Percentiles rank a stretch among this genome's conserved stretches.
phyloP scores from a whole-genome alignment of 192 early-diverging fungal species.

The Coemansia brasiliensis region DNA sequence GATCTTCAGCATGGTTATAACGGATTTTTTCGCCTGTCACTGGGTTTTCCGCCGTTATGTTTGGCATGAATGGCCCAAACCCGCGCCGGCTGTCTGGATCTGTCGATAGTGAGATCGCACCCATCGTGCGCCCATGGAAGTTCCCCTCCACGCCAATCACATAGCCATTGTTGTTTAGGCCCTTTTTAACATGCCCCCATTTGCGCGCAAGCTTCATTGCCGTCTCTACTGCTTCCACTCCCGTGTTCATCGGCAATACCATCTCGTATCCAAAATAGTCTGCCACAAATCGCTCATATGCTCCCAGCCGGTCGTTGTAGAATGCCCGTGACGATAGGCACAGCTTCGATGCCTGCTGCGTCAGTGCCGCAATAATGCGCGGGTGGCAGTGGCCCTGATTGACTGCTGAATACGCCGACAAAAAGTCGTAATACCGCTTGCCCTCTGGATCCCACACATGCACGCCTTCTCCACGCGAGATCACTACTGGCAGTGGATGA shows the following conservation, averaged over 20 bases:
- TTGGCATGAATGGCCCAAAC: slow-evolving; percentile 95
- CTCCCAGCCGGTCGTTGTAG: slow-evolving; percentile 92
- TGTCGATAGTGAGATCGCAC: slow-evolving; percentile 92
- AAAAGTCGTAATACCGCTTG: slow-evolving; percentile 74
- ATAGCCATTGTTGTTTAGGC: slow-evolving; percentile 75
- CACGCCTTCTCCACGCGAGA: slow-evolving; percentile 81
- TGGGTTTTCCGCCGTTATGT: slow-evolving; percentile 81
- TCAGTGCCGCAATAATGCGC: slow-evolving; percentile 86
- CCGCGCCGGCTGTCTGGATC: slow-evolving; percentile 79
- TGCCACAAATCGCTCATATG: slow-evolving; percentile 87
- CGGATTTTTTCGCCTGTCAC: slow-evolving; percentile 66
- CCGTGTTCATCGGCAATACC: slow-evolving; percentile 99
- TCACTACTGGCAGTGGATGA: slow-evolving; percentile 94
- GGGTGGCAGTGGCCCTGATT: slow-evolving; percentile 96
- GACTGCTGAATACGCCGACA: slow-evolving; percentile 76
- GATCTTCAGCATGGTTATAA: slow-evolving; percentile 84
- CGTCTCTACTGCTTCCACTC: slow-evolving; percentile 98
- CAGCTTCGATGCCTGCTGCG: slow-evolving; percentile 83
- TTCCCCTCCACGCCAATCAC: slow-evolving; percentile 85
- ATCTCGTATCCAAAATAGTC: slow-evolving; percentile 96
- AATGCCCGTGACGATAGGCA: slow-evolving; percentile 93
- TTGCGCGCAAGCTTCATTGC: slow-evolving; percentile 96
- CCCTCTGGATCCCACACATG: slow-evolving; percentile 95
- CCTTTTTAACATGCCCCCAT: slow-evolving; percentile 95
- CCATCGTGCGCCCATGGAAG: slow-evolving; percentile 96